Percentiles rank a stretch among this genome's conserved stretches.
Conservation (phyloP, 257 asterid species). For the Plantago elongata region DNA sequence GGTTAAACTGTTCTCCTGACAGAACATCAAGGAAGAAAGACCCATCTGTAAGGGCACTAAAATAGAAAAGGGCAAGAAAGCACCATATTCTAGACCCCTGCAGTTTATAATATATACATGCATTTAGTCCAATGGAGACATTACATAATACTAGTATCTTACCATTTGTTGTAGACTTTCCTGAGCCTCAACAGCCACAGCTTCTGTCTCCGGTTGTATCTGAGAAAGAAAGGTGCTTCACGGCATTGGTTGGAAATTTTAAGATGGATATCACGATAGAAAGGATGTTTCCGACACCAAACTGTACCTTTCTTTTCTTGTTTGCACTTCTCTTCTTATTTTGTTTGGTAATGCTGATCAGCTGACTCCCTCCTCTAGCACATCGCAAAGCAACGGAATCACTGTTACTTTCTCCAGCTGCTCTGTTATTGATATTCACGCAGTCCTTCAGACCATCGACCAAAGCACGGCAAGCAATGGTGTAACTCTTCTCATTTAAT, state of each 20-base stretch:
- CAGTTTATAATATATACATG: too few relatives aligned
- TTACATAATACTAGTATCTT: conserved; percentile 20
- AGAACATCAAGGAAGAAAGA: conserved; percentile 15
- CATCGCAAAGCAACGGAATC: conserved; percentile 48
- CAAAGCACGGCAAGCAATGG: conserved; percentile 67
- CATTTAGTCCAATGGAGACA: neutral
- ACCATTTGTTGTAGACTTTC: conserved; percentile 70
- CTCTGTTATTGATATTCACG: conserved; percentile 70
- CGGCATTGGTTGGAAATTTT: neutral
- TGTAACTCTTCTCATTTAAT: conserved; percentile 62
- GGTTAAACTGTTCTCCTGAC: conserved; percentile 57
- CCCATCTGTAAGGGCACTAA: neutral
- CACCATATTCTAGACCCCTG: neutral
- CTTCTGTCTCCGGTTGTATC: conserved; percentile 66
- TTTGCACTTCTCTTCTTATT: conserved; percentile 56
- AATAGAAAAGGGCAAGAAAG: conserved; percentile 3
- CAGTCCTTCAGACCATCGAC: conserved; percentile 81
- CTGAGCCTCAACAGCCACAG: conserved; percentile 46
- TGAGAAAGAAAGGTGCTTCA: conserved; percentile 28
- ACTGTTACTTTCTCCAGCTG: conserved; percentile 46
- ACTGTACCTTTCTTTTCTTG: conserved; percentile 79
- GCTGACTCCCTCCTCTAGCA: conserved; percentile 59
- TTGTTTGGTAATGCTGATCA: conserved; percentile 39
- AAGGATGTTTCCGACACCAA: conserved; percentile 13
- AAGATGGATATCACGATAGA: conserved; percentile 10